A percentile compares a stretch with the other conserved stretches of the same genome.
phyloP scores from a whole-genome alignment of 768 basidiomycete species.

The Roridomyces roridus region DNA sequence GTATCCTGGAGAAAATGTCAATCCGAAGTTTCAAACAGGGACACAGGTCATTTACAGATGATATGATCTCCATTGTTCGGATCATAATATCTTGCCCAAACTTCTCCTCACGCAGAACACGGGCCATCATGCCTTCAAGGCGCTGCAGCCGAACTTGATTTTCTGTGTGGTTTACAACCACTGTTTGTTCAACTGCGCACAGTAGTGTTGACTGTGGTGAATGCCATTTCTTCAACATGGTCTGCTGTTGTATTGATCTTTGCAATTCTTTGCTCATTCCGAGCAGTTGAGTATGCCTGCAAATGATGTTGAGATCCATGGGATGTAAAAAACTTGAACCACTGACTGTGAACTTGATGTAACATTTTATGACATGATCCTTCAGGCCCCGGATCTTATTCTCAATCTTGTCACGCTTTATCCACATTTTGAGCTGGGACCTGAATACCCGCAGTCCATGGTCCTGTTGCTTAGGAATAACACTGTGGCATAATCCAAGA shows the following conservation, averaged over 20 bases:
- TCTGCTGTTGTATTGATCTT: too few species aligned
- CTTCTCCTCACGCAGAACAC: too few species aligned
- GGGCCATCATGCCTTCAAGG: too few species aligned
- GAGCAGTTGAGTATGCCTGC: constrained; percentile 13
- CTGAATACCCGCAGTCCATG: not conserved
- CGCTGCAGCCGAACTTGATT: constrained; percentile 2
- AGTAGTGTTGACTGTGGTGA: not conserved
- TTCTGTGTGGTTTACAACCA: constrained; percentile 13
- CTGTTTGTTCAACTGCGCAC: constrained; percentile 8
- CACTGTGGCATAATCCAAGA: too few species aligned
- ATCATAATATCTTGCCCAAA: not conserved
- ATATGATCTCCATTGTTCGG: constrained; percentile 5
- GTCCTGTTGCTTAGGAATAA: too few species aligned
- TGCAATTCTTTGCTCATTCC: too few species aligned
- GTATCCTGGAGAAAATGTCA: constrained; percentile 3
- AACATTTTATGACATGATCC: constrained; percentile 17
- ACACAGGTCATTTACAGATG: not conserved
- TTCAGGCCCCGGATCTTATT: constrained; percentile 1
- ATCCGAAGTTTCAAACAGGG: too few species aligned
- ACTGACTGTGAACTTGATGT: constrained; percentile 7
- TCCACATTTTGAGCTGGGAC: constrained; percentile 12
- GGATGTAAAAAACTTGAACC: not conserved
- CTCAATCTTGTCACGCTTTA: constrained; percentile 18
- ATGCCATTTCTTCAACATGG: too few species aligned
- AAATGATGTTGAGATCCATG: not conserved